Evolutionary conservation across 1,139 yeast genomes (phyloP).

Genomic region (Protomyces arabidopsidicola): DNA sequence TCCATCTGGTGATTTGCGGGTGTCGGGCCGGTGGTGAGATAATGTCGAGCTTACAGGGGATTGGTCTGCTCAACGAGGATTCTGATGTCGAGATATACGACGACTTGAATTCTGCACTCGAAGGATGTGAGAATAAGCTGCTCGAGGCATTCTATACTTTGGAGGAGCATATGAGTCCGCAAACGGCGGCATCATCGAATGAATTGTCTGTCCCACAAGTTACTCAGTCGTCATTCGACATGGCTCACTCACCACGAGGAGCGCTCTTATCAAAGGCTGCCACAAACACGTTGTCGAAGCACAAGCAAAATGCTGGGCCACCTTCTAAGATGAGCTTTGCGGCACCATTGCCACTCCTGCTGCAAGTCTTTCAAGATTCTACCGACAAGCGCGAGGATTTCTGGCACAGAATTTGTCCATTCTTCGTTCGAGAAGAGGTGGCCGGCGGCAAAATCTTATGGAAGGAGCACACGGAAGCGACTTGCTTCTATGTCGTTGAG

Average conservation of each 20-base stretch:
- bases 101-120: slow-evolving; percentile 79
- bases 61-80: slow-evolving; percentile 58
- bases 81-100: slow-evolving; percentile 53
- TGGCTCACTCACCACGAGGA: slow-evolving; percentile 28
- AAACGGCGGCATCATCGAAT: not conserved
- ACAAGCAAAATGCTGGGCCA: not conserved
- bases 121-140: slow-evolving; percentile 94
- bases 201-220: slow-evolving; percentile 17
- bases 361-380: slow-evolving; percentile 66
- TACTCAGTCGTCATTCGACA: slow-evolving; percentile 7
- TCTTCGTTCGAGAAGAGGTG: slow-evolving; percentile 50
- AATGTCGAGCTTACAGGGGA: slow-evolving; percentile 60
- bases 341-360: slow-evolving; percentile 64
- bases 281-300: slow-evolving; percentile 18
- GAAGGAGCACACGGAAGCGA: slow-evolving; percentile 39
- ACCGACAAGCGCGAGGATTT: slow-evolving; percentile 58
- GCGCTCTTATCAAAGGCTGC: slow-evolving; percentile 25
- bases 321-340: slow-evolving; percentile 36
- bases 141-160: slow-evolving; percentile 56
- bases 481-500: slow-evolving; percentile 65
- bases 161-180: slow-evolving; percentile 27
- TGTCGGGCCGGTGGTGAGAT: slow-evolving; percentile 63
- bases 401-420: slow-evolving; percentile 55
- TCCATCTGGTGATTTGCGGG: slow-evolving; percentile 73
- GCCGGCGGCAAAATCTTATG: slow-evolving; percentile 46